Evolutionary conservation across 176 grass and related monocot genomes (phyloP), one percentile per base, ranked within the genome.

Genomic region (Lolium perenne): DNA sequence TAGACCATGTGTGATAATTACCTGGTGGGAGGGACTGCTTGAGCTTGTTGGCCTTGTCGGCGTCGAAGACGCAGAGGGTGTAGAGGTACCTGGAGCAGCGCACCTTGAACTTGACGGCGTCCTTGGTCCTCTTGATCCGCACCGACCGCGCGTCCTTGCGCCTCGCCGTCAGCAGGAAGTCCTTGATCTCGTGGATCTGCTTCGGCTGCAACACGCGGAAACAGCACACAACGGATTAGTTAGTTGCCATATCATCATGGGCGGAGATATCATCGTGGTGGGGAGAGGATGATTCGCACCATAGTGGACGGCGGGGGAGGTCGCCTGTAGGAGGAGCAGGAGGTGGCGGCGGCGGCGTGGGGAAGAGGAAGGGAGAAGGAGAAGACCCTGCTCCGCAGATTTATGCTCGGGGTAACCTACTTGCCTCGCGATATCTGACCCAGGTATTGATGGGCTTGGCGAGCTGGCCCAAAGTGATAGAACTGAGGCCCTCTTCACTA

Each of bases 101-200:
- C 6, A 95, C 93, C 93, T 95, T 95, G 83, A 95, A 95, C 86
- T 95, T 95, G 63, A 95, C 91, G 20, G 87, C 93, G 85, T 88
- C 86, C 88, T 93, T 95, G 83, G 90, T 90, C 61, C 93, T 81
- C 86, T 93, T 95, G 76, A 95, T 95, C 57, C 89, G 87, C 76
- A 95, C 93, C 23, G 86, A 93, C 15, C 88, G 86, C 50, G 93
- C 93, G 48, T 95, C 93, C 86, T 95, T 95, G 77, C 91, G 89
- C 77, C 93, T 82, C 69, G 93, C 93, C 14, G 93, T 93, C 74
- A 95, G 91, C 15, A 95, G 88, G 86, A 95, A 95, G 82, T 93
- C 93, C 93, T 95, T 95, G 71, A 95, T 95, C 91, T 95, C 93
- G 70, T 93, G 86, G 76, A 95, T 95, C 91, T 95, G 86, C 91